Conservation (phyloP, 2,329 filamentous ascomycete species). For the Colletotrichum incanum region DNA sequence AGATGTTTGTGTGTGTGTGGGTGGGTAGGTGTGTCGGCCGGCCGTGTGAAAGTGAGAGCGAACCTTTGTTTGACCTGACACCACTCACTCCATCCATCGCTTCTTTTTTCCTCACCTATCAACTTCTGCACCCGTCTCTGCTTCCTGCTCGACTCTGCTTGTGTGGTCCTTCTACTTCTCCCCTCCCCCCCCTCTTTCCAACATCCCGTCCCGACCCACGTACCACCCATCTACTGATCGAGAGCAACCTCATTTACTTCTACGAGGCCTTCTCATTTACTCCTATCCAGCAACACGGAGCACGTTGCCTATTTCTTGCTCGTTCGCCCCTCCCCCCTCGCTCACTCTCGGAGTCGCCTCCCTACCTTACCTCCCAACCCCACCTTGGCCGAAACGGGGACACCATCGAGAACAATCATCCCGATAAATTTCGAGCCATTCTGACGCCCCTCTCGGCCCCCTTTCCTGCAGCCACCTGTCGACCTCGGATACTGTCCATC, state of each 20-base stretch:
- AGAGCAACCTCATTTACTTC: constrained; percentile 39
- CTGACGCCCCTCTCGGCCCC: constrained; percentile 33
- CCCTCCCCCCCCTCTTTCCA: constrained; percentile 16
- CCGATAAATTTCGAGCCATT: constrained; percentile 42
- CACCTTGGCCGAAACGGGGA: constrained; percentile 43
- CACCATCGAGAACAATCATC: constrained; percentile 40
- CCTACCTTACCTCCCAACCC: constrained; percentile 39
- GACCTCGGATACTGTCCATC: constrained; percentile 25
- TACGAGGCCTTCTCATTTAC: constrained; percentile 29
- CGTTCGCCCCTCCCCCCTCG: constrained; percentile 32
- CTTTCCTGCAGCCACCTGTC: constrained; percentile 35
- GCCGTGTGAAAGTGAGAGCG: constrained; percentile 7
- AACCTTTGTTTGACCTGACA: constrained; percentile 27
- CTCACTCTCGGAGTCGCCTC: constrained; percentile 38
- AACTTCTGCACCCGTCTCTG: constrained; percentile 27
- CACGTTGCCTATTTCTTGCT: constrained; percentile 38
- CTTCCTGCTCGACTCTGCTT: constrained; percentile 3
- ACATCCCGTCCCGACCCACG: constrained; percentile 37
- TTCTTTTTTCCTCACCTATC: constrained; percentile 21
- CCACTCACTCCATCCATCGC: neutral
- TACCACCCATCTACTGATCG: constrained; percentile 24
- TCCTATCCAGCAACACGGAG: constrained; percentile 38
- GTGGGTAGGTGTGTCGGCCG: neutral
- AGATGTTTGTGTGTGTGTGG: constrained; percentile 20
- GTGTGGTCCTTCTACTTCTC: constrained; percentile 7